Evolutionary conservation across 345 rosid species (phyloP).

Genomic region (Corchorus capsularis): DNA sequence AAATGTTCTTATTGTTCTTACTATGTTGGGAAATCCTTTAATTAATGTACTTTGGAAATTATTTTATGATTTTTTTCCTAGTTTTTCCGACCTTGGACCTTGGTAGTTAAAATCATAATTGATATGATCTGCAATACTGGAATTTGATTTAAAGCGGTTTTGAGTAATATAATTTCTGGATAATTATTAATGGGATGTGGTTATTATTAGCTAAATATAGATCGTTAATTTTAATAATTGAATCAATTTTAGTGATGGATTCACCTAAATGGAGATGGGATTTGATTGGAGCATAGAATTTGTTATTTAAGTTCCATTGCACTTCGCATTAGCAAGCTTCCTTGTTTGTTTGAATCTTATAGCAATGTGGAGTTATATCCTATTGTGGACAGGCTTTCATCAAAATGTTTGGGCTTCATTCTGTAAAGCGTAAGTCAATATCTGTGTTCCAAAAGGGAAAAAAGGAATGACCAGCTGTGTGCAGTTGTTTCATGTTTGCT

Average conservation of each 20-base stretch:
- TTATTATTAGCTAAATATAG: neutral
- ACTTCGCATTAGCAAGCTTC: neutral
- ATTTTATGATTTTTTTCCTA: neutral
- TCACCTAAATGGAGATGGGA: neutral
- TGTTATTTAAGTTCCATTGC: neutral
- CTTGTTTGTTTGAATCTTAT: neutral
- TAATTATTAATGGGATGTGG: neutral
- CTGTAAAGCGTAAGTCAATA: neutral
- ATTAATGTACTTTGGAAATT: neutral
- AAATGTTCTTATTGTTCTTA: neutral
- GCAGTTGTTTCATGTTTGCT: neutral
- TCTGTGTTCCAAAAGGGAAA: neutral
- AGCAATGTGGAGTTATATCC: neutral
- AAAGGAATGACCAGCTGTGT: neutral
- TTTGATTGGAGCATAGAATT: neutral
- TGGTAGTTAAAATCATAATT: neutral
- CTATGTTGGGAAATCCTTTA: neutral
- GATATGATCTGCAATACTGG: neutral
- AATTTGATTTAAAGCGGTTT: neutral
- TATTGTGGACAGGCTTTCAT: neutral
- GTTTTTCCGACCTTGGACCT: neutral
- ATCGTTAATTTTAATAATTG: constrained; percentile 9
- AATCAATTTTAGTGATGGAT: neutral
- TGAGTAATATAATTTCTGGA: neutral
- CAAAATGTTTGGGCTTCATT: neutral